These are phyloP conservation scores for Erigeron philadelphicus DNA, from an alignment of 140 eudicot species.

Conservation along the genomic window DNA sequence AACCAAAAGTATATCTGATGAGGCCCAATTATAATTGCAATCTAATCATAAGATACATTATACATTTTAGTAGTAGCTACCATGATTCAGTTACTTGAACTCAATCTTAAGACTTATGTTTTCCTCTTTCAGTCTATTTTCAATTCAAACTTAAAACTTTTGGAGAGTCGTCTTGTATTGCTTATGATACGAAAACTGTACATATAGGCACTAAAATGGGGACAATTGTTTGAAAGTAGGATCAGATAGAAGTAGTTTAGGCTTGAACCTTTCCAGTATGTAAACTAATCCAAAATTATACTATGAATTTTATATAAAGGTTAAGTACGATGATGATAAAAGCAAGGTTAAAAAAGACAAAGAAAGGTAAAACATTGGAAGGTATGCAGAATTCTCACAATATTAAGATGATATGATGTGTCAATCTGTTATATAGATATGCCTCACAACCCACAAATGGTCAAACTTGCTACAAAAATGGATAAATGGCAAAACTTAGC, in stretches of 20 bases:
- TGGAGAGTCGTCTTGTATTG: neutral
- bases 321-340: too few species aligned
- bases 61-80: neutral
- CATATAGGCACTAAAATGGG: neutral
- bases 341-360: too few species aligned
- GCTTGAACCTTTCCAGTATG: neutral
- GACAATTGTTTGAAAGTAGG: too few species aligned
- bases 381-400: neutral
- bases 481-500: neutral
- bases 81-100: neutral
- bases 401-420: neutral
- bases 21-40: neutral
- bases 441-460: neutral
- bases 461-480: neutral
- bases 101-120: neutral
- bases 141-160: neutral
- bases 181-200: neutral
- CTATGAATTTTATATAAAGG: neutral
- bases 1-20: neutral
- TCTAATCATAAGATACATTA: neutral
- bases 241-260: neutral
- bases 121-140: neutral
- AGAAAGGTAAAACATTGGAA: too few species aligned
- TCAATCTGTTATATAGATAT: neutral
- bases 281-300: conserved; percentile 4